Conservation (phyloP, 129 eudicot species). For the Flaveria ramosissima region DNA sequence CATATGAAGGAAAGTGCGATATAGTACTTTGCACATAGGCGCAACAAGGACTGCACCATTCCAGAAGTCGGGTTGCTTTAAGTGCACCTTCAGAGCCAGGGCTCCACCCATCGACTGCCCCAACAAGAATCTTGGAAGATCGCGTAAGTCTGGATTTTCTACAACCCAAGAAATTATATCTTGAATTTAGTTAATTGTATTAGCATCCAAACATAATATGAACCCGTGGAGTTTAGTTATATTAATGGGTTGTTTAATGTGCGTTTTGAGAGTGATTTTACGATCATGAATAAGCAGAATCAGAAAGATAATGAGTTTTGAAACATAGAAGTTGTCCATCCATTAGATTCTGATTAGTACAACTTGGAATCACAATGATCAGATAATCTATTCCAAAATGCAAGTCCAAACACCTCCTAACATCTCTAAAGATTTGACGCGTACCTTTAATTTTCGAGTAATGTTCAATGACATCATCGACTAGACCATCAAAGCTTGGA, state of each 20-base stretch:
- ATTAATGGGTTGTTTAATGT: not conserved
- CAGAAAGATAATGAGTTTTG: not conserved
- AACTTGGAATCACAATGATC: not conserved
- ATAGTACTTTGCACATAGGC: constrained; percentile 94
- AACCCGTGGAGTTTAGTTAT: not conserved
- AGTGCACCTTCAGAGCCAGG: constrained; percentile 83
- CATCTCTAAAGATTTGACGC: constrained; percentile 12
- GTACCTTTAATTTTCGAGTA: constrained; percentile 78
- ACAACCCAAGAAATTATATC: constrained; percentile 17
- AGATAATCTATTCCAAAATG: not conserved
- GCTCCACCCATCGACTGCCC: constrained; percentile 99
- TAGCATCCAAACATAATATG: constrained; percentile 9
- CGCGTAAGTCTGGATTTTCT: constrained; percentile 69
- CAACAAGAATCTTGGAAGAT: constrained; percentile 70
- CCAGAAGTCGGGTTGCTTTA: constrained; percentile 87
- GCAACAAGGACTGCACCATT: constrained; percentile 93
- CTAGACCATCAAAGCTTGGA: constrained; percentile 65
- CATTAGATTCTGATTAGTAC: not conserved
- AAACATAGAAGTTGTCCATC: not conserved
- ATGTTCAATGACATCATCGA: constrained; percentile 78
- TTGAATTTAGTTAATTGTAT: not conserved
- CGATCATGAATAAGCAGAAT: not conserved
- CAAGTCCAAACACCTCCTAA: not conserved
- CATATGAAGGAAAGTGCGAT: constrained; percentile 22
- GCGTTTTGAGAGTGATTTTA: not conserved